phyloP scores from a whole-genome alignment of 352 stramenopile species.

The Phytophthora vignae region DNA sequence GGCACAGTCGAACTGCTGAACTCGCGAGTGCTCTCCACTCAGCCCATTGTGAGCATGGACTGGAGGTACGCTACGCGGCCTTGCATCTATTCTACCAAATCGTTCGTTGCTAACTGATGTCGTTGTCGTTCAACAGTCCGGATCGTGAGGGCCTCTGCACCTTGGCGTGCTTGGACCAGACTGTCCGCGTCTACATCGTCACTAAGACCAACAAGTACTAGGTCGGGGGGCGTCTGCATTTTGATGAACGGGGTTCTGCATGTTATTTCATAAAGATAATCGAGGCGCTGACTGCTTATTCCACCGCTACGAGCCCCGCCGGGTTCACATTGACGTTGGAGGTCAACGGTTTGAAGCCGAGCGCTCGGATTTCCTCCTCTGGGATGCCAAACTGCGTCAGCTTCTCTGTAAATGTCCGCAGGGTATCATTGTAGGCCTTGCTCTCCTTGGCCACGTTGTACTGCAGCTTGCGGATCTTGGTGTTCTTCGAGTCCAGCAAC shows the following conservation, averaged over 20 bases:
- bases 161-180: slow-evolving; percentile 95
- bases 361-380: slow-evolving; percentile 72
- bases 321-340: slow-evolving; percentile 71
- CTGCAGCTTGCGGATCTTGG: slow-evolving; percentile 63
- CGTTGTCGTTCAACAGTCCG: slow-evolving; percentile 41
- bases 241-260: slow-evolving; percentile 19
- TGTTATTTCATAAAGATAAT: slow-evolving; percentile 16
- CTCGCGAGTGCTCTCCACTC: slow-evolving; percentile 94
- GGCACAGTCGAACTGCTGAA: slow-evolving; percentile 96
- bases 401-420: slow-evolving; percentile 80
- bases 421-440: slow-evolving; percentile 83
- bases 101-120: not conserved
- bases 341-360: slow-evolving; percentile 68
- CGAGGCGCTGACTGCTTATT: slow-evolving; percentile 34
- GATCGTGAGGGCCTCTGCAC: slow-evolving; percentile 95
- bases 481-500: slow-evolving; percentile 71
- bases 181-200: slow-evolving; percentile 94
- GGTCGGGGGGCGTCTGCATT: not conserved
- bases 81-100: not conserved
- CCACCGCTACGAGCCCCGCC: slow-evolving; percentile 74
- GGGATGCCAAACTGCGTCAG: slow-evolving; percentile 72
- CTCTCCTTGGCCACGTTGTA: slow-evolving; percentile 76
- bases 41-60: slow-evolving; percentile 97
- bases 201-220: slow-evolving; percentile 97
- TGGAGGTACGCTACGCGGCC: slow-evolving; percentile 78